A percentile compares a stretch with the other conserved stretches of the same genome.
These are phyloP conservation scores for Umbelopsis vinacea DNA, from an alignment of 192 early-diverging fungal genomes.

Conservation along the genomic window DNA sequence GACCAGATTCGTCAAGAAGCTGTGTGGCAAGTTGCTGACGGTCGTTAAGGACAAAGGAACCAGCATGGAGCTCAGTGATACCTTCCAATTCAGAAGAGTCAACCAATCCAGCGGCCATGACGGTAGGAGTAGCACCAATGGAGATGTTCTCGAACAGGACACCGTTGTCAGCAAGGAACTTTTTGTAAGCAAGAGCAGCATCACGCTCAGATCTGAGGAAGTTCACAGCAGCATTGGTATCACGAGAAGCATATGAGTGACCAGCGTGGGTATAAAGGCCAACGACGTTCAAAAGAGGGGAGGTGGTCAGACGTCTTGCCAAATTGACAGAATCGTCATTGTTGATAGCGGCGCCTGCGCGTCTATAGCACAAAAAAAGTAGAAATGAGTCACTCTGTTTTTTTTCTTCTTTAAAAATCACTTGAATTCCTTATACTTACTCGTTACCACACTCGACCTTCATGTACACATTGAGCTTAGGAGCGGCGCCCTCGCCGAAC, in stretches of 20 bases:
- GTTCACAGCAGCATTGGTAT: constrained; percentile 12
- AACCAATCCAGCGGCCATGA: constrained; percentile 25
- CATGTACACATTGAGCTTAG: constrained; percentile 29
- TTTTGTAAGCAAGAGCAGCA: constrained; percentile 24
- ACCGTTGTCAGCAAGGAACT: constrained; percentile 26
- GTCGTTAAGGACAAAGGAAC: constrained; percentile 36
- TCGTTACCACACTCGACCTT: constrained; percentile 43
- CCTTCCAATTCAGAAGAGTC: constrained; percentile 27
- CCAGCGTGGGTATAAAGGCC: constrained; percentile 43
- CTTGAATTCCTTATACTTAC: constrained; percentile 14
- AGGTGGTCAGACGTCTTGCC: constrained; percentile 30
- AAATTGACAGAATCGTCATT: constrained; percentile 24
- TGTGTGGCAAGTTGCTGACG: constrained; percentile 38
- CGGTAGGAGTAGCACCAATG: constrained; percentile 42
- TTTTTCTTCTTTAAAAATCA: no score
- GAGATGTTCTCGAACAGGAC: constrained; percentile 22
- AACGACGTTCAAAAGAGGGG: constrained; percentile 21
- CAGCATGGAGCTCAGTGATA: constrained; percentile 40
- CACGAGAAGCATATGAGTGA: constrained; percentile 33
- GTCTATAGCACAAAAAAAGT: constrained; percentile 2
- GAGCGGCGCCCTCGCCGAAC: not conserved
- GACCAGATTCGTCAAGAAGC: constrained; percentile 10
- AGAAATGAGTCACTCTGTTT: not conserved
- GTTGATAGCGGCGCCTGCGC: constrained; percentile 37
- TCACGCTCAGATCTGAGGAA: constrained; percentile 39